Conservation (phyloP, 108 stramenopile species). For the Conticribra guillardii region DNA sequence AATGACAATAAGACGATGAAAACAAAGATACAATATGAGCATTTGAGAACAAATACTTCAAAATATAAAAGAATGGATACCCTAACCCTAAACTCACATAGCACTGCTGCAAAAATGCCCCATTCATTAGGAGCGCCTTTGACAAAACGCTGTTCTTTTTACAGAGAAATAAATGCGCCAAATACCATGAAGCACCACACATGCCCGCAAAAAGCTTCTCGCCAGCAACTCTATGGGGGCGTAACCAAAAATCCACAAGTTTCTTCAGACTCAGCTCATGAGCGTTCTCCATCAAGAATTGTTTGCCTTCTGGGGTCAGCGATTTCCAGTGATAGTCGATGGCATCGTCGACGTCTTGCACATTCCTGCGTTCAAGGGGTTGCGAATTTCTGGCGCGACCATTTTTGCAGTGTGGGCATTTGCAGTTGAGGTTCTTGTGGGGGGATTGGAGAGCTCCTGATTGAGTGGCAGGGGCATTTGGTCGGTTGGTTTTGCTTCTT, state of each 20-base stretch:
- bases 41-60: no score
- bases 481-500: no score
- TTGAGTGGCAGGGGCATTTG: no score
- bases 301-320: background rate
- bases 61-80: no score
- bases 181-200: constrained; percentile 1
- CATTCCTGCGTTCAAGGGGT: no score
- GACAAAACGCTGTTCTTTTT: background rate
- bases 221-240: background rate
- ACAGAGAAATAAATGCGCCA: background rate
- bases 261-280: background rate
- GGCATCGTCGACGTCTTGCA: background rate
- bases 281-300: background rate
- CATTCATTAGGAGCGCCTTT: background rate
- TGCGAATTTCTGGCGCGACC: no score
- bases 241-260: background rate
- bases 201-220: background rate
- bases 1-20: no score
- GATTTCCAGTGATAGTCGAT: background rate
- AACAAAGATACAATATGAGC: no score
- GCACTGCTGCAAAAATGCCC: constrained; percentile 4
- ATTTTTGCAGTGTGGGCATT: no score
- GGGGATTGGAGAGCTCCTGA: no score
- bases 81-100: constrained; percentile 7
- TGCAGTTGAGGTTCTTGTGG: no score